These are phyloP conservation scores for Leucosporidium yakuticum DNA, from an alignment of 768 basidiomycete species.

Conservation along the genomic window DNA sequence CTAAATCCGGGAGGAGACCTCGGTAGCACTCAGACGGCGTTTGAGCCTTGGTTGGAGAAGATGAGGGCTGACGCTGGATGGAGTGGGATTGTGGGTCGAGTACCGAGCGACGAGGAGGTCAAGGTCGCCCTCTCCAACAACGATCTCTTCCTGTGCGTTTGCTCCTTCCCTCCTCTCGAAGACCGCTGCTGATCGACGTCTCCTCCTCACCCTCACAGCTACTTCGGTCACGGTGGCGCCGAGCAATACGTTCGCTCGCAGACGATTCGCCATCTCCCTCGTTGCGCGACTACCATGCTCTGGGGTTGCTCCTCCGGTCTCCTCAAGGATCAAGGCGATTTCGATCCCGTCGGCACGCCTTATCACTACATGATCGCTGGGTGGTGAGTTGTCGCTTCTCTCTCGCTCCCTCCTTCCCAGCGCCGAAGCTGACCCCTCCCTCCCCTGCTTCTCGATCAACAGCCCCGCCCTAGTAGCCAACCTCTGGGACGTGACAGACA, in stretches of 20 bases:
- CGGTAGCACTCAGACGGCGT: slow-evolving; percentile 70
- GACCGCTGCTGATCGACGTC: background rate
- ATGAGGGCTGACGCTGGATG: slow-evolving; percentile 67
- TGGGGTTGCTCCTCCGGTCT: slow-evolving; percentile 98
- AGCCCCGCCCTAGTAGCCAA: slow-evolving; percentile 91
- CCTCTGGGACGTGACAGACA: slow-evolving; percentile 97
- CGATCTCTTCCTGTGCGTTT: slow-evolving; percentile 83
- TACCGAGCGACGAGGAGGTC: slow-evolving; percentile 79
- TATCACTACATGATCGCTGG: slow-evolving; percentile 95
- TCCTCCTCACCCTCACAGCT: slow-evolving; percentile 52
- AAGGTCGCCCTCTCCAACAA: slow-evolving; percentile 61
- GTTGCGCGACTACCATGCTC: slow-evolving; percentile 91
- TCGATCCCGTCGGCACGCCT: slow-evolving; percentile 84
- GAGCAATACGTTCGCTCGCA: slow-evolving; percentile 90
- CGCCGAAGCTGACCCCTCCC: background rate
- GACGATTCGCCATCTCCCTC: slow-evolving; percentile 68
- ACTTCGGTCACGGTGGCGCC: slow-evolving; percentile 93
- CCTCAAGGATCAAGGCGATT: slow-evolving; percentile 84
- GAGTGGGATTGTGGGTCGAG: slow-evolving; percentile 69
- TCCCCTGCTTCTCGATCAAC: background rate
- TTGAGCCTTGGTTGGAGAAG: slow-evolving; percentile 66
- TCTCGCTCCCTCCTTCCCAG: background rate
- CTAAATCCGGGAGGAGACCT: slow-evolving; percentile 92
- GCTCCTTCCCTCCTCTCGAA: background rate
- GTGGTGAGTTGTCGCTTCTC: slow-evolving; percentile 59